These are phyloP conservation scores for Halteria grandinella DNA, from an alignment of 73 alveolate genomes.

Conservation along the genomic window DNA sequence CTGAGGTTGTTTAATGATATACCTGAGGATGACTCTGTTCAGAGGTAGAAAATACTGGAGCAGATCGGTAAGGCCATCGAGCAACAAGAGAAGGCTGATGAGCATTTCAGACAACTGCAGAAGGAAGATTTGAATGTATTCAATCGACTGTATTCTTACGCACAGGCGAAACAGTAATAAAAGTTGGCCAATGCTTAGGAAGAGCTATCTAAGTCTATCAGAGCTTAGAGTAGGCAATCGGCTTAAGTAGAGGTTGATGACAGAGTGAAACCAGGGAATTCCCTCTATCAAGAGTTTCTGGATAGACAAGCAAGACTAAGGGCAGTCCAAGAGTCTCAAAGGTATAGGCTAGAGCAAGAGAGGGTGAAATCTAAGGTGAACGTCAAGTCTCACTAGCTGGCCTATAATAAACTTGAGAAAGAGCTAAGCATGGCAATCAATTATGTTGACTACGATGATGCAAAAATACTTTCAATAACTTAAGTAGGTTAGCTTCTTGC, in stretches of 20 bases:
- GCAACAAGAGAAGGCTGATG: background rate
- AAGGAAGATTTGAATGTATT: constrained; percentile 7
- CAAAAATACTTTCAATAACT: background rate
- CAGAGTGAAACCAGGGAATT: constrained; percentile 26
- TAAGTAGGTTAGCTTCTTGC: constrained; percentile 20
- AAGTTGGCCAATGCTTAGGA: background rate
- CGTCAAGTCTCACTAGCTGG: constrained; percentile 32
- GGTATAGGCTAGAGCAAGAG: constrained; percentile 6
- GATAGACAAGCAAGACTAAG: constrained; percentile 20
- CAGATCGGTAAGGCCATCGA: background rate
- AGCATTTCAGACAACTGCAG: background rate
- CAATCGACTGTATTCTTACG: constrained; percentile 34
- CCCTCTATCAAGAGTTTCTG: constrained; percentile 29
- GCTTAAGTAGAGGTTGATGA: background rate
- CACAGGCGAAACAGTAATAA: background rate
- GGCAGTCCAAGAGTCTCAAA: constrained; percentile 17
- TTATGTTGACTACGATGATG: constrained; percentile 49
- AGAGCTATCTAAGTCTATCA: background rate
- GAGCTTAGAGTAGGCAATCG: background rate
- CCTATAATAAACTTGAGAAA: constrained; percentile 47
- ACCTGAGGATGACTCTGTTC: too few species aligned
- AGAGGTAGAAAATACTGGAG: background rate
- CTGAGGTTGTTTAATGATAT: background rate
- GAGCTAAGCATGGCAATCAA: constrained; percentile 8
- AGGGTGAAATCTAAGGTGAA: constrained; percentile 30